A percentile compares a stretch with the other conserved stretches of the same genome.
Evolutionary conservation across 345 rosid species (phyloP).

Genomic region (Crucihimalaya himalaica): DNA sequence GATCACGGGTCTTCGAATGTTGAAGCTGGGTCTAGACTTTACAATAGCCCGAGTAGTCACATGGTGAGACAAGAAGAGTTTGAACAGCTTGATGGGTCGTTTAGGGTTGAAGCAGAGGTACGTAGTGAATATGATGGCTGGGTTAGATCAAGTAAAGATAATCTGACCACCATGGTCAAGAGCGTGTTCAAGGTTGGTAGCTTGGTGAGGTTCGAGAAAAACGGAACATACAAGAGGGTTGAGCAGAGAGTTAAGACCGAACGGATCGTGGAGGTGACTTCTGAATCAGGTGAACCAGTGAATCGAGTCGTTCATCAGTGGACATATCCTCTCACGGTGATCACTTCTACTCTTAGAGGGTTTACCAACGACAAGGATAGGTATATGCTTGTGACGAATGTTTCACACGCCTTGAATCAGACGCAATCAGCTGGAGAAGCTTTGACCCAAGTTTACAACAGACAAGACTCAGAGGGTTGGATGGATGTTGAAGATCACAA

Average conservation of each 20-base stretch:
- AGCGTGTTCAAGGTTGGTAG: constrained; percentile 48
- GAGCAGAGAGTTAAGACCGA: constrained; percentile 51
- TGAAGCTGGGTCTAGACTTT: constrained; percentile 43
- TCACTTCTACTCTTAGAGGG: constrained; percentile 52
- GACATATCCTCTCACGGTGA: constrained; percentile 58
- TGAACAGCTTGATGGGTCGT: constrained; percentile 63
- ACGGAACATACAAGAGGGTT: constrained; percentile 57
- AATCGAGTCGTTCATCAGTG: constrained; percentile 31
- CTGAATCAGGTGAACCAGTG: constrained; percentile 40
- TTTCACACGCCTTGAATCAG: constrained; percentile 57
- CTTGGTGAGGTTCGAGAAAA: constrained; percentile 44
- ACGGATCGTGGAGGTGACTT: constrained; percentile 43
- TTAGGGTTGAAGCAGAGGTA: constrained; percentile 55
- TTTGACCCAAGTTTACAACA: constrained; percentile 38
- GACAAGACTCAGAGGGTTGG: constrained; percentile 73
- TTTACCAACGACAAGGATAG: constrained; percentile 34
- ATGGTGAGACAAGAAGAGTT: constrained; percentile 44
- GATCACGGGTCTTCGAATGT: constrained; percentile 45
- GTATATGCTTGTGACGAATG: constrained; percentile 58
- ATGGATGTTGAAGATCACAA: constrained; percentile 74
- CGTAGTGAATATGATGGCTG: constrained; percentile 57
- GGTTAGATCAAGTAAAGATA: constrained; percentile 67
- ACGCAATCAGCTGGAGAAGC: constrained; percentile 38
- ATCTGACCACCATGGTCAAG: constrained; percentile 54
- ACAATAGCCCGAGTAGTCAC: constrained; percentile 38